Evolutionary conservation across 2,329 filamentous ascomycete genomes (phyloP), one percentile per base, ranked within the genome.

Genomic region (Cladophialophora bantiana): DNA sequence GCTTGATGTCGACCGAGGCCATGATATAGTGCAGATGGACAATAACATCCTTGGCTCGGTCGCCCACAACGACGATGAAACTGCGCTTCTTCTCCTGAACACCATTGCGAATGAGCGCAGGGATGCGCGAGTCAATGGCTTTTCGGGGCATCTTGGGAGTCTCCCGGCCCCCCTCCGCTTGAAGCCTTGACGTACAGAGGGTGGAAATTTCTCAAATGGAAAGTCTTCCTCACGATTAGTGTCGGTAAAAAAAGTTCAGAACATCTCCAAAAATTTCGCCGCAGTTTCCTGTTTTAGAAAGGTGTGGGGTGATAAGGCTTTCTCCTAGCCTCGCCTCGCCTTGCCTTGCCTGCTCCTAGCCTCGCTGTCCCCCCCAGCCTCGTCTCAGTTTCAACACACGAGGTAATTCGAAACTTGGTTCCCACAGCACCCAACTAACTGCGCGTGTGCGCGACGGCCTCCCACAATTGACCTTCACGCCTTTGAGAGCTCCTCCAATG

Each of bases 31-130:
- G 94, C 67, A 94, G 85, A 77, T 97, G 89, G 72, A 98, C 94
- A 77, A 99, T 98, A 73, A 94, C 93, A 84, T 99, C 95, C 80
- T 99, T 99, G 72, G 93, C 89, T 66, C 89, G 88, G 79, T 99
- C 93, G 76, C 95, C 95, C 54, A 99, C 94, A 31, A 99, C 89
- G 65, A 99, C 92, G 80, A 99, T 96, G 84, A 99, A 97, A 82
- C 92, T 96, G 79, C 95, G 88, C 83, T 98, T 98, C 87, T 97
- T 97, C 79, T 97, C 93, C 79, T 85, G 92, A 69, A 94, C 85
- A 72, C 91, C 91, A 90, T 97, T 97, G 78, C 90, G 88, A 76
- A 97, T 94, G 74, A 97, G 88, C 79, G 93, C 90, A 68, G 90
- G 91, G 75, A 97, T 96, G 79, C 93, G 91, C 82, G 91, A 91